These are phyloP conservation scores for Kurtzmaniella quercitrusa DNA, from an alignment of 1,139 yeast species.

Conservation along the genomic window DNA sequence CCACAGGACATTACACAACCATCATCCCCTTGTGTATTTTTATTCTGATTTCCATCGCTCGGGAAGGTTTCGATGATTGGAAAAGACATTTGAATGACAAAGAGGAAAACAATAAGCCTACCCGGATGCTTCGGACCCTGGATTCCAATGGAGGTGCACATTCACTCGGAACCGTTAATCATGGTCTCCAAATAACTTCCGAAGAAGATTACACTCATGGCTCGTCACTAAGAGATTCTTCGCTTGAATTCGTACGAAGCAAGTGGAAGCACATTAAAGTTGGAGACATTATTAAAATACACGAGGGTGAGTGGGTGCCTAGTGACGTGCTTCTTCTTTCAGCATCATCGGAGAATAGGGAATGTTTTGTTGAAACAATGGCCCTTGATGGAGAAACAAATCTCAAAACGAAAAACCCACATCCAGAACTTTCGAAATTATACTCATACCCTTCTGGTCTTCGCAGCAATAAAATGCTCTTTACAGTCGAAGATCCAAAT, in stretches of 20 bases:
- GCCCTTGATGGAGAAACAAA: constrained; percentile 97
- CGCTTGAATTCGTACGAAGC: constrained; percentile 30
- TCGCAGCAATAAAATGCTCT: constrained; percentile 44
- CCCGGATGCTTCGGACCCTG: constrained; percentile 16
- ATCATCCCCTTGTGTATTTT: constrained; percentile 83
- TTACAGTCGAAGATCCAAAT: constrained; percentile 87
- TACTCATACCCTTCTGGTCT: constrained; percentile 51
- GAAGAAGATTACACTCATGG: constrained; percentile 16
- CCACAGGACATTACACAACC: constrained; percentile 95
- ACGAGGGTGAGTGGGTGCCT: constrained; percentile 88
- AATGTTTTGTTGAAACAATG: constrained; percentile 90
- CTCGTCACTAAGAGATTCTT: constrained; percentile 29
- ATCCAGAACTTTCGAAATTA: constrained; percentile 51
- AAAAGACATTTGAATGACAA: constrained; percentile 82
- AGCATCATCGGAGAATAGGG: constrained; percentile 60
- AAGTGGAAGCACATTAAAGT: constrained; percentile 78
- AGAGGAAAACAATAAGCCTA: constrained; percentile 69
- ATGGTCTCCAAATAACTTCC: constrained; percentile 10
- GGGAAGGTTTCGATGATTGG: constrained; percentile 95
- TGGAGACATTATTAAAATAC: constrained; percentile 73
- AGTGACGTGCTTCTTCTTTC: constrained; percentile 78
- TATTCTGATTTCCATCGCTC: constrained; percentile 82
- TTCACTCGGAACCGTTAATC: not conserved
- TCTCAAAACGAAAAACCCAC: constrained; percentile 69
- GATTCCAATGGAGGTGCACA: not conserved